phyloP scores from a whole-genome alignment of 176 grass and related monocot species.

The Pontederia crassipes region DNA sequence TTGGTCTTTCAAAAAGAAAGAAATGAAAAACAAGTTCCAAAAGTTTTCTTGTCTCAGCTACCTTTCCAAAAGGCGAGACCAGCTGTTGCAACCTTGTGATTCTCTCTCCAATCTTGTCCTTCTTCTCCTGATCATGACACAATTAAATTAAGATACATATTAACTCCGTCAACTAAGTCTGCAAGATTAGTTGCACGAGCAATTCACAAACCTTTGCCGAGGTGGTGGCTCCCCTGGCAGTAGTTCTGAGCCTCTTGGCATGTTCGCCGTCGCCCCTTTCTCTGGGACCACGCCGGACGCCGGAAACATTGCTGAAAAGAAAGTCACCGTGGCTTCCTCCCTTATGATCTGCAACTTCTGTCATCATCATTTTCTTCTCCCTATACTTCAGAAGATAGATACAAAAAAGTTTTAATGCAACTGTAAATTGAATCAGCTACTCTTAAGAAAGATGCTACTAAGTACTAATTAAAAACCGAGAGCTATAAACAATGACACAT shows the following conservation, averaged over 20 bases:
- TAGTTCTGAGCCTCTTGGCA: slow-evolving; percentile 59
- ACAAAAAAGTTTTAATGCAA: slow-evolving; percentile 17
- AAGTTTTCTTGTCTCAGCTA: not conserved
- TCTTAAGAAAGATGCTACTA: not conserved
- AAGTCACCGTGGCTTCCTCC: slow-evolving; percentile 46
- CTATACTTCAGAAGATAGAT: not conserved
- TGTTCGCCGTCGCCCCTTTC: slow-evolving; percentile 24
- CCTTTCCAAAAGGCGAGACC: slow-evolving; percentile 92
- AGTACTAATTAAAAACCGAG: too few species aligned
- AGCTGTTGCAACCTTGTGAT: slow-evolving; percentile 75
- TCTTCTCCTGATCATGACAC: slow-evolving; percentile 64
- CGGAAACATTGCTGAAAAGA: slow-evolving; percentile 12
- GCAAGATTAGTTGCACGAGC: not conserved
- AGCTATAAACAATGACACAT: too few species aligned
- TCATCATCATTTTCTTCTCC: slow-evolving; percentile 67
- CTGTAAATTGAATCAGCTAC: slow-evolving; percentile 18
- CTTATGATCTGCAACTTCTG: slow-evolving; percentile 57
- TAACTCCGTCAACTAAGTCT: not conserved
- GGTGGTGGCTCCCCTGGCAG: slow-evolving; percentile 15
- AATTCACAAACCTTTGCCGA: slow-evolving; percentile 30
- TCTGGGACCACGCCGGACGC: not conserved
- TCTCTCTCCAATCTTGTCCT: slow-evolving; percentile 83
- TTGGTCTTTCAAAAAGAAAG: not conserved
- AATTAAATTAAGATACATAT: slow-evolving; percentile 1
- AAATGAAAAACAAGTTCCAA: not conserved